These are phyloP conservation scores for Pseudohalonectria lignicola DNA, from an alignment of 2,329 filamentous ascomycete genomes.

Conservation along the genomic window DNA sequence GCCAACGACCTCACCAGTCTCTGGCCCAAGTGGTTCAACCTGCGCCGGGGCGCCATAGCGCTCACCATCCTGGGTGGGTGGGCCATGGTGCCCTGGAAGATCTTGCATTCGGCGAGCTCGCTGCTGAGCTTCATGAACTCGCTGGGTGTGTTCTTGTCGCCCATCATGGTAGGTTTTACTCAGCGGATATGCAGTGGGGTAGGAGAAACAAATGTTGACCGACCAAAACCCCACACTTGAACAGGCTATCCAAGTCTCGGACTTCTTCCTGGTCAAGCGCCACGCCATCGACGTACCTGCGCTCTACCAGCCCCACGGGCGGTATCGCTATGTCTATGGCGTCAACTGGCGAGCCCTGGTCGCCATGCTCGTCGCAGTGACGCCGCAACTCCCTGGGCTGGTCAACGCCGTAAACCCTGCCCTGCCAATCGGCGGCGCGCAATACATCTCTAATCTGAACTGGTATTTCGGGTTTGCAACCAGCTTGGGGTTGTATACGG, in stretches of 20 bases:
- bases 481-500: no score
- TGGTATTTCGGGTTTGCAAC: no score
- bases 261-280: constrained; percentile 26
- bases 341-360: constrained; percentile 13
- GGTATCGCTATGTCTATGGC: constrained; percentile 21
- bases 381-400: no score
- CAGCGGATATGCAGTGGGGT: background rate
- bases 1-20: constrained; percentile 46
- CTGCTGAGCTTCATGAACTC: constrained; percentile 56
- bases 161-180: background rate
- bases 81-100: constrained; percentile 56
- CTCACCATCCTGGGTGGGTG: constrained; percentile 45
- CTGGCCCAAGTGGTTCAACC: constrained; percentile 41
- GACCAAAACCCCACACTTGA: no score
- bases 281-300: constrained; percentile 26
- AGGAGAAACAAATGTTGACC: background rate
- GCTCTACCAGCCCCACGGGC: constrained; percentile 27
- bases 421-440: no score
- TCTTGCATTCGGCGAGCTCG: constrained; percentile 44
- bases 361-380: no score
- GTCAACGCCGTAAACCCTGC: no score
- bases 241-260: constrained; percentile 22
- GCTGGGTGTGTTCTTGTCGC: constrained; percentile 15
- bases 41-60: constrained; percentile 43
- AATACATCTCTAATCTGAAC: no score